Base-by-base conservation (phyloP, 2,329 filamentous ascomycete genomes). In the Akanthomyces muscarius region DNA sequence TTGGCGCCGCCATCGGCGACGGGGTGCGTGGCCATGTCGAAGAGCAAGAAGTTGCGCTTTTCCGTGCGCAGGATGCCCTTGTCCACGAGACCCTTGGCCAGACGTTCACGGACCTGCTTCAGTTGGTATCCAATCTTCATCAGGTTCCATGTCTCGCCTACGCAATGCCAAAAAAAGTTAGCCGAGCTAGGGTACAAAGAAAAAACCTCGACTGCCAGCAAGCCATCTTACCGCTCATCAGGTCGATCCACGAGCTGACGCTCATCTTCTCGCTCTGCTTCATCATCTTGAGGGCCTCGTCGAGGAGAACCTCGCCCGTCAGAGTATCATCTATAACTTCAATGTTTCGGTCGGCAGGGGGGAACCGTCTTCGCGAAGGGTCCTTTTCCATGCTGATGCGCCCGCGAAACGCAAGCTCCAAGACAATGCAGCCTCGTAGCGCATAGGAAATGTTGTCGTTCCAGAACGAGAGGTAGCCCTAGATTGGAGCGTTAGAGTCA, bases 61-160 rank as follows among this genome's bases (percentile, higher is more conserved):
- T 99, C 95, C 65, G 95, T 99, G 71, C 95, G 91, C 64, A 99
- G 86, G 74, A 99, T 97, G 72, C 95, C 95, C 81, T 99, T 99
- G 81, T 99, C 95, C 67, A 99, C 95, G 52, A 99, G 86, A 41
- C 95, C 95, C 79, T 99, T 99, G 72, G 93, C 94, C 63, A 99
- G 85, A 63, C 95, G 91, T 81, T 99, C 95, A 74, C 95, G 92
- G 64, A 99, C 95, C 83, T 99, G 95, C 81, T 99, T 99, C 70
- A 99, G 85, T 81, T 99, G 95, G 78, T 99, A 99, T 75, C 95
- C 95, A 71, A 99, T 99, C 83, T 99, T 99, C 95, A 99, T 98
- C 68, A 99, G 81, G 75, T 99, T 99, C 95, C 95, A 99, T 62
- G 95, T 99, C 79, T 99, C 95, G 75, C 95, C 94, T 98, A 73